Evolutionary conservation across 345 rosid species (phyloP).

Genomic region (Salix purpurea): DNA sequence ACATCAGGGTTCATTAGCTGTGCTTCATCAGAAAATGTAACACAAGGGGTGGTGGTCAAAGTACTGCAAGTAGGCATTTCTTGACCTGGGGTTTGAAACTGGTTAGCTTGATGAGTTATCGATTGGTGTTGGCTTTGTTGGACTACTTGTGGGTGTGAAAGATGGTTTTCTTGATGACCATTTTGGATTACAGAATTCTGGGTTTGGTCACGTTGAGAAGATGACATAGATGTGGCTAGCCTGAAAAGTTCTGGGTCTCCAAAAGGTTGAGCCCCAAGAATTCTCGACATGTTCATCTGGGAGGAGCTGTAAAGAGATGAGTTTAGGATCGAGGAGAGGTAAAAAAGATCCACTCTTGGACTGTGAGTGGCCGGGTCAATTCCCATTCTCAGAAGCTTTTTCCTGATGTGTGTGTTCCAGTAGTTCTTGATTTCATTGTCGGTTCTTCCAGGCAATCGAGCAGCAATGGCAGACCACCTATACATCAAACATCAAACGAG

Average conservation of each 20-base stretch:
- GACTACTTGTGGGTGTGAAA: slow-evolving; percentile 17
- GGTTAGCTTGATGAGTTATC: slow-evolving; percentile 23
- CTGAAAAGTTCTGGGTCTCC: slow-evolving; percentile 36
- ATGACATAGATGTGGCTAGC: slow-evolving; percentile 38
- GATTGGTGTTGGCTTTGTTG: slow-evolving; percentile 25
- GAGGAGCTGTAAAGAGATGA: slow-evolving; percentile 15
- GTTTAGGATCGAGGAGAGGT: slow-evolving; percentile 16
- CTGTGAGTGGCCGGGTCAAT: slow-evolving; percentile 29
- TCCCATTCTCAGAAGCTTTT: slow-evolving; percentile 22
- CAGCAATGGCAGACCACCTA: slow-evolving; percentile 30
- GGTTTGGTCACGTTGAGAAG: slow-evolving; percentile 26
- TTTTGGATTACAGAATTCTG: slow-evolving; percentile 18
- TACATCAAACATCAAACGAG: neutral
- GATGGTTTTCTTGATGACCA: slow-evolving; percentile 31
- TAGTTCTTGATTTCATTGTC: slow-evolving; percentile 30
- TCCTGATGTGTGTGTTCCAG: slow-evolving; percentile 31
- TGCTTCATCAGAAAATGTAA: slow-evolving; percentile 32
- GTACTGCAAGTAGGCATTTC: slow-evolving; percentile 30
- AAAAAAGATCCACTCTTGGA: slow-evolving; percentile 25
- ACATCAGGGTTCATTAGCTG: slow-evolving; percentile 17
- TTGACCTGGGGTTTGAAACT: slow-evolving; percentile 30
- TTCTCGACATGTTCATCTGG: slow-evolving; percentile 6
- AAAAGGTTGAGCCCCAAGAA: slow-evolving; percentile 9
- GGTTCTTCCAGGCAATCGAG: slow-evolving; percentile 25
- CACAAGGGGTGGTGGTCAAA: slow-evolving; percentile 14